Conservation (phyloP, 441 rosid genomes). For the Brassica hybrid region DNA sequence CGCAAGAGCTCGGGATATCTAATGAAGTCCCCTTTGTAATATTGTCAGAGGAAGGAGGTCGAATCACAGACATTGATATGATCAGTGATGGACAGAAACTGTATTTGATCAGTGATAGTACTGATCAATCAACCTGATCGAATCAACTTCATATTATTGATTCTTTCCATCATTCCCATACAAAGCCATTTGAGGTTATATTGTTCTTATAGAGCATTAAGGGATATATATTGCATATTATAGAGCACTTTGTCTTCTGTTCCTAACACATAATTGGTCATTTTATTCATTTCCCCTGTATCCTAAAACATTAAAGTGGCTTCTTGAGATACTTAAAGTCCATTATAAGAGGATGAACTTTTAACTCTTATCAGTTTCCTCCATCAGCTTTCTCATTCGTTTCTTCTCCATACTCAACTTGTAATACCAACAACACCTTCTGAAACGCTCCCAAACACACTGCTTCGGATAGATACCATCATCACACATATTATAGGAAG, state of each 20-base stretch:
- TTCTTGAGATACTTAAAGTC: neutral
- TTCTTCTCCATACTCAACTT: neutral
- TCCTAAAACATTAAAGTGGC: neutral
- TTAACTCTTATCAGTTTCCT: neutral
- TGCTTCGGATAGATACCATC: too few species aligned
- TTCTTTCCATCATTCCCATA: constrained; percentile 20
- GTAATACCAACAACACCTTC: neutral
- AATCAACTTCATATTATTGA: neutral
- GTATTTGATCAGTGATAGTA: constrained; percentile 53
- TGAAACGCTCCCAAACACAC: neutral
- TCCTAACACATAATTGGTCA: neutral
- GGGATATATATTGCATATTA: neutral
- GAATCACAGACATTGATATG: constrained; percentile 69
- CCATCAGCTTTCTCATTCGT: neutral
- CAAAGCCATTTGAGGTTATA: constrained; percentile 15
- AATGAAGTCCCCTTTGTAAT: constrained; percentile 46
- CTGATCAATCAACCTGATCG: constrained; percentile 21
- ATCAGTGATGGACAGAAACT: constrained; percentile 73
- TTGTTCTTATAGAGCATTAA: neutral
- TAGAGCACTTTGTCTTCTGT: neutral
- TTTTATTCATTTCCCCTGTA: neutral
- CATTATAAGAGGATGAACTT: neutral
- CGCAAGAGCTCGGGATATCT: constrained; percentile 52
- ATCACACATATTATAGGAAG: too few species aligned
- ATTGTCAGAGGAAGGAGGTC: constrained; percentile 78